Conservation (phyloP, 306 rosid species). For the Inga laurina region DNA sequence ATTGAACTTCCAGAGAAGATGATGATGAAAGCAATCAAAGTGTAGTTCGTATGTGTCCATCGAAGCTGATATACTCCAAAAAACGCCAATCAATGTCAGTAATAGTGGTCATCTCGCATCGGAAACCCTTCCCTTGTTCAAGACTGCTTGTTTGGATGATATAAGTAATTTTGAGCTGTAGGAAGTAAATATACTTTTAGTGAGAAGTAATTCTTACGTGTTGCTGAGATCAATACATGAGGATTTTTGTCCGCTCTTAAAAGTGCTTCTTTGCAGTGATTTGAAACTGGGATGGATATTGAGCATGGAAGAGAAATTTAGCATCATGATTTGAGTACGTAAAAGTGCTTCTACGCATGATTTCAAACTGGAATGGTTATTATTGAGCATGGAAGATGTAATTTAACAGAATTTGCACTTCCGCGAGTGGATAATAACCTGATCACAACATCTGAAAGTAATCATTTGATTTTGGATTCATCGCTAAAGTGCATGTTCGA, state of each 20-base stretch:
- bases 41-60: not conserved
- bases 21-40: slow-evolving; percentile 27
- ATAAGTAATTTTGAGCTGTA: too few relatives aligned
- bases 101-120: not conserved
- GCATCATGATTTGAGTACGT: too few relatives aligned
- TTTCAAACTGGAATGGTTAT: not conserved
- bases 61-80: not conserved
- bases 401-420: not conserved
- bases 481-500: not conserved
- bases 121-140: not conserved
- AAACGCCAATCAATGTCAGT: not conserved
- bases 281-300: too few relatives aligned
- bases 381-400: not conserved
- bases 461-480: not conserved
- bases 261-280: too few relatives aligned
- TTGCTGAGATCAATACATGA: too few relatives aligned
- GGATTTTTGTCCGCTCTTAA: too few relatives aligned
- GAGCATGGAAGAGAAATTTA: too few relatives aligned
- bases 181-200: too few relatives aligned
- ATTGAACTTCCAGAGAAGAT: slow-evolving; percentile 71
- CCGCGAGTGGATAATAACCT: not conserved
- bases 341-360: too few relatives aligned
- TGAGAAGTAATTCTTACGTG: too few relatives aligned
- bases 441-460: not conserved
- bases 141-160: not conserved